Base-by-base conservation (phyloP, 2,329 filamentous ascomycete genomes). In the Colletotrichum godetiae region DNA sequence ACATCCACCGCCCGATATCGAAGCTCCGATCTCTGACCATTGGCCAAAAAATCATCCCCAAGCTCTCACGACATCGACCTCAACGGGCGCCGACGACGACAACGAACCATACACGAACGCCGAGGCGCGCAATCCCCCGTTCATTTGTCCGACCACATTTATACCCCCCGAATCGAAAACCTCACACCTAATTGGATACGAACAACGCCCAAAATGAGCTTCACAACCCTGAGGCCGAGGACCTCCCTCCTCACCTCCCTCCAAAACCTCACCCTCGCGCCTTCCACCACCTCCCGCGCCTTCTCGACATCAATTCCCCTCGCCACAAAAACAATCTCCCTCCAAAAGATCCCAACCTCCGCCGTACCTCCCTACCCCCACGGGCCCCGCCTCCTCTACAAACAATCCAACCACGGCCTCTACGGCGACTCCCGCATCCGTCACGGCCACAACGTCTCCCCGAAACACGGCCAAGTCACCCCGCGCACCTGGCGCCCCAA, bases 401-500 rank as follows among this genome's bases (percentile, higher is more conserved):
- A 96, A 85, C 94, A 97, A 83, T 92, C 92, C 77, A 94, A 95
- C 86, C 87, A 85, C 72, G 93, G 93, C 58, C 90, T 95, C 10
- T 95, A 94, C 84, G 94, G 92, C 77, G 84, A 84, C 53, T 86
- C 90, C 75, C 90, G 90, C 79, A 93, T 95, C 80, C 93, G 91
- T 63, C 95, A 93, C 83, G 94, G 94, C 81, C 95, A 96, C 89
- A 93, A 90, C 77, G 91, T 96, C 63, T 91, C 91, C 57, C 86
- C 89, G 77, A 88, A 91, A 78, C 89, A 92, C 79, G 88, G 92
- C 80, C 89, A 89, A 79, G 95, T 95, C 85, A 92, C 91, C 64
- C 89, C 91, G 59, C 90, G 94, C 70, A 85, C 87, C 77, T 97
- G 94, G 94, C 88, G 91, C 64, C 93, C 93, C 74, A 97, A 97